Percentiles rank a stretch among this genome's conserved stretches.
These are phyloP conservation scores for Penicillium fimorum DNA, from an alignment of 495 filamentous ascomycete genomes.

Conservation along the genomic window DNA sequence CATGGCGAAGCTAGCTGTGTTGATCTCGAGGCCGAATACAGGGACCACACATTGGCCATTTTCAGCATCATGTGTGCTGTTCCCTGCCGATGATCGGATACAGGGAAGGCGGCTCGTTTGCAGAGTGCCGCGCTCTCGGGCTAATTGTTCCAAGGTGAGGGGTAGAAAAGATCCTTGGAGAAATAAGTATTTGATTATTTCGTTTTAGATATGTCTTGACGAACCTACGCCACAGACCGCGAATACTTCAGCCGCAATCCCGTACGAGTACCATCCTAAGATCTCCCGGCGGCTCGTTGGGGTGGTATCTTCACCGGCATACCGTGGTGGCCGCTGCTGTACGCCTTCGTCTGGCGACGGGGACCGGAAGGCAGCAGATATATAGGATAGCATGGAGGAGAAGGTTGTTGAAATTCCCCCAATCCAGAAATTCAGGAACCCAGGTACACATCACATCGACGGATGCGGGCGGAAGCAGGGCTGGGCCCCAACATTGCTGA, in stretches of 20 bases:
- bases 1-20: conserved; percentile 55
- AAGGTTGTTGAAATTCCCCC: conserved; percentile 3
- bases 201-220: conserved; percentile 1
- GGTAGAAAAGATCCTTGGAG: conserved; percentile 83
- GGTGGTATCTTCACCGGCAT: conserved; percentile 78
- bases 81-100: conserved; percentile 17
- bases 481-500: conserved; percentile 7
- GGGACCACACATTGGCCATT: conserved; percentile 47
- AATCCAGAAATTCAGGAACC: neutral
- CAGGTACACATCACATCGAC: conserved; percentile 7
- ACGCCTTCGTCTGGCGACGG: conserved; percentile 24
- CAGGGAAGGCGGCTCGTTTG: conserved; percentile 51
- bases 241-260: conserved; percentile 87
- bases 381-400: conserved; percentile 23
- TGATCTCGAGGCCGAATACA: conserved; percentile 46
- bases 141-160: conserved; percentile 82
- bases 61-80: conserved; percentile 13
- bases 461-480: conserved; percentile 27
- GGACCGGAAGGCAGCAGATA: conserved; percentile 22
- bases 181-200: conserved; percentile 7
- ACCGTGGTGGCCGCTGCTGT: conserved; percentile 47
- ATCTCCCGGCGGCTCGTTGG: conserved; percentile 78
- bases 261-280: conserved; percentile 86
- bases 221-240: conserved; percentile 75
- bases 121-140: conserved; percentile 76